Percentiles rank a stretch among this genome's conserved stretches.
These are phyloP conservation scores for Tylopilus vinaceipallidus DNA, from an alignment of 768 basidiomycete species.

Conservation along the genomic window DNA sequence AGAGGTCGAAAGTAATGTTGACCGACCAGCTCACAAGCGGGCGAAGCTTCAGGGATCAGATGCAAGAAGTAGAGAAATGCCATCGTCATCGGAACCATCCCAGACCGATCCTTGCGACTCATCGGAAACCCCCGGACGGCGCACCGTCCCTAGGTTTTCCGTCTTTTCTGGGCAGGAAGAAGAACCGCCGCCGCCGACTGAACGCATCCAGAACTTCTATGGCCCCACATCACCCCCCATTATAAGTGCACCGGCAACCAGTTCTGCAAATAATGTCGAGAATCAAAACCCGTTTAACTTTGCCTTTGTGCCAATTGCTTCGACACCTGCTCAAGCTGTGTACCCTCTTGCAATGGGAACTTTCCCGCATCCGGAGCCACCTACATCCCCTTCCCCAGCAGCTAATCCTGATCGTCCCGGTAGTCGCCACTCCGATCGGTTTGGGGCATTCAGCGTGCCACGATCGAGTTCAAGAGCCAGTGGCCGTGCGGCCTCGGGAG, in stretches of 20 bases:
- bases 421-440: slow-evolving; percentile 33
- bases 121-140: slow-evolving; percentile 16
- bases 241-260: slow-evolving; percentile 37
- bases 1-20: slow-evolving; percentile 37
- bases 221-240: slow-evolving; percentile 40
- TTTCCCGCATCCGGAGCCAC: slow-evolving; percentile 35
- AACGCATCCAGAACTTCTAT: slow-evolving; percentile 53
- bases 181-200: slow-evolving; percentile 51
- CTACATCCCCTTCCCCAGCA: slow-evolving; percentile 34
- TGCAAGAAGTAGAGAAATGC: slow-evolving; percentile 19
- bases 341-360: slow-evolving; percentile 39
- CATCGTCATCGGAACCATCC: slow-evolving; percentile 10
- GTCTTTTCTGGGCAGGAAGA: slow-evolving; percentile 44
- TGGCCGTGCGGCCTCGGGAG: slow-evolving; percentile 27
- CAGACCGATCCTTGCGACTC: slow-evolving; percentile 18
- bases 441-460: slow-evolving; percentile 31
- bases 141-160: slow-evolving; percentile 42
- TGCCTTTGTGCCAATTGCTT: slow-evolving; percentile 48
- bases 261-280: slow-evolving; percentile 49
- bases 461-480: slow-evolving; percentile 39
- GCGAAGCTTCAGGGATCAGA: slow-evolving; percentile 35
- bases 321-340: slow-evolving; percentile 46
- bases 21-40: slow-evolving; percentile 54
- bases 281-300: slow-evolving; percentile 56
- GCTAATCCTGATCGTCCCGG: slow-evolving; percentile 32